A percentile compares a stretch with the other conserved stretches of the same genome.
Conservation (phyloP, 768 basidiomycete species). For the Tylopilus rubrobrunneus region DNA sequence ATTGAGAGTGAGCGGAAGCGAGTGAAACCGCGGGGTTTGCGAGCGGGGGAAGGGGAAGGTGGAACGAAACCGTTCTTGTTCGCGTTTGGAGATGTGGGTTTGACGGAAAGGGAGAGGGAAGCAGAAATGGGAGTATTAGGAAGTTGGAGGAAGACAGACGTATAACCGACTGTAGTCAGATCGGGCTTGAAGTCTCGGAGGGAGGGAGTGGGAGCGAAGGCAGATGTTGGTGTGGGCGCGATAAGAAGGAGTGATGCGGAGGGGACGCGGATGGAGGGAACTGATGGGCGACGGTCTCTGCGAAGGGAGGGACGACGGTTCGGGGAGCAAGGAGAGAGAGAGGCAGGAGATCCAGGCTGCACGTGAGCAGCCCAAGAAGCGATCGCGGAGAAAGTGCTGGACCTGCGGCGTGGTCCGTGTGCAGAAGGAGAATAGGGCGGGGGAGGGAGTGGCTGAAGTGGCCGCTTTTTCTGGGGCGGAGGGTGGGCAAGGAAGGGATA, state of each 20-base stretch:
- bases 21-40: slow-evolving; percentile 33
- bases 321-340: slow-evolving; percentile 39
- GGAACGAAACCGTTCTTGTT: slow-evolving; percentile 11
- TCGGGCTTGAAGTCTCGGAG: slow-evolving; percentile 47
- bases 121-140: slow-evolving; percentile 44
- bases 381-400: slow-evolving; percentile 48
- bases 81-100: slow-evolving; percentile 1
- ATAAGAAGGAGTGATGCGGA: slow-evolving; percentile 50
- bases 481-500: slow-evolving; percentile 45
- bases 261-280: slow-evolving; percentile 35
- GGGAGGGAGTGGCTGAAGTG: slow-evolving; percentile 30
- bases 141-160: slow-evolving; percentile 59
- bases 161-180: slow-evolving; percentile 60
- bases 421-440: slow-evolving; percentile 1
- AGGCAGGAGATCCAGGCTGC: slow-evolving; percentile 63
- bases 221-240: slow-evolving; percentile 38
- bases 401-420: slow-evolving; percentile 27
- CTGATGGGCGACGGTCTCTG: slow-evolving; percentile 30
- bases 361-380: slow-evolving; percentile 61
- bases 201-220: slow-evolving; percentile 36
- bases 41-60: slow-evolving; percentile 5
- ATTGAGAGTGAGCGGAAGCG: slow-evolving; percentile 52
- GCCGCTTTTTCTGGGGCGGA: slow-evolving; percentile 33
- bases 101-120: slow-evolving; percentile 8
- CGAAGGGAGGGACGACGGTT: slow-evolving; percentile 33